Conservation (phyloP, 2,329 filamentous ascomycete genomes). For the Cytospora piceicola region DNA sequence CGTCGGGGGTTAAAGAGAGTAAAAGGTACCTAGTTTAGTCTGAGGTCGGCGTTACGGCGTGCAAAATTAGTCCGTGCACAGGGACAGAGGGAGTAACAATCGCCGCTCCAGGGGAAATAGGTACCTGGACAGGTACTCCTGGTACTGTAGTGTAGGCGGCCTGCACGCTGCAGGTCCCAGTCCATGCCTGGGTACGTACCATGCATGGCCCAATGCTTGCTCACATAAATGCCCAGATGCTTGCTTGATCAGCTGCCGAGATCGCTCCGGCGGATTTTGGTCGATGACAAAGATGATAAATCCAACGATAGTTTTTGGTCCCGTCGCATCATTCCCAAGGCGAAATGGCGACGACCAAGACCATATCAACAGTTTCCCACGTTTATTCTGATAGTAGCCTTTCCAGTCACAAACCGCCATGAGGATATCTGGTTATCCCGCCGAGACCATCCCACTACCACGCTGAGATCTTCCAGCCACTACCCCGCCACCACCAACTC, state of each 20-base stretch:
- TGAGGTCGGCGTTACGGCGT: too few species aligned
- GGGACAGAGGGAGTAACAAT: too few species aligned
- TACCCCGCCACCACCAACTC: not conserved
- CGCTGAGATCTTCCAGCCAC: not conserved
- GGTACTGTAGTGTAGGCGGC: too few species aligned
- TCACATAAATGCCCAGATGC: constrained; percentile 2
- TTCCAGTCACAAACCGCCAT: constrained; percentile 1
- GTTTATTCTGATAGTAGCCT: not conserved
- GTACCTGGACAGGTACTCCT: too few species aligned
- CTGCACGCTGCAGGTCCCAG: constrained; percentile 1
- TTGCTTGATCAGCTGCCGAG: constrained; percentile 32
- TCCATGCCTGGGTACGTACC: not conserved
- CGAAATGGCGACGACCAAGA: constrained; percentile 17
- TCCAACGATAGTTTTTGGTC: constrained; percentile 5
- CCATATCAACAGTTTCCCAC: not conserved
- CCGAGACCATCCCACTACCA: not conserved
- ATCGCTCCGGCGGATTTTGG: constrained; percentile 20
- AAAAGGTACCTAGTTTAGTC: too few species aligned
- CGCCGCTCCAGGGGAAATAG: too few species aligned
- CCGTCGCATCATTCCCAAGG: not conserved
- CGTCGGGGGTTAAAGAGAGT: too few species aligned
- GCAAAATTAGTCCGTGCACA: too few species aligned
- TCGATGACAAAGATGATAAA: constrained; percentile 24
- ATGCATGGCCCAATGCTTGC: too few species aligned
- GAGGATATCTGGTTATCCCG: not conserved